Conservation (phyloP, 2,329 filamentous ascomycete genomes). For the Emericellopsis atlantica region DNA sequence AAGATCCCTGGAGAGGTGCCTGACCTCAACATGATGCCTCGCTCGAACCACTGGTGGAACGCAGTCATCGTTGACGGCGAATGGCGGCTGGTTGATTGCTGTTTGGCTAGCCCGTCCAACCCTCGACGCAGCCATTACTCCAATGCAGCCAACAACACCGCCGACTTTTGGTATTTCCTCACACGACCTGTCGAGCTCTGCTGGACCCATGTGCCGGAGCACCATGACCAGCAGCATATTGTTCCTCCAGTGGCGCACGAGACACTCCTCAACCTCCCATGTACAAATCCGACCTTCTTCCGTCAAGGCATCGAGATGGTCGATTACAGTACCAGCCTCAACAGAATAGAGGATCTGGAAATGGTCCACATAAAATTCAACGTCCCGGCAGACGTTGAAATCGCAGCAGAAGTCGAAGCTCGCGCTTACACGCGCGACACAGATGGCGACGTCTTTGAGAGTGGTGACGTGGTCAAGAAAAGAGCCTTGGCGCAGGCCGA, state of each 20-base stretch:
- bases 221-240: constrained; percentile 82
- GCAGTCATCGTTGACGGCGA: constrained; percentile 84
- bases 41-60: constrained; percentile 97
- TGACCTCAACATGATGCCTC: constrained; percentile 71
- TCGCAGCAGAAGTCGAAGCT: constrained; percentile 84
- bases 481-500: constrained; percentile 82
- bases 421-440: constrained; percentile 66
- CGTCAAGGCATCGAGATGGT: constrained; percentile 66
- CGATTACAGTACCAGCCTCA: constrained; percentile 81
- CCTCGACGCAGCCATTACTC: constrained; percentile 71
- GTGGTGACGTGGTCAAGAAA: constrained; percentile 74
- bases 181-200: constrained; percentile 77
- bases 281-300: constrained; percentile 81
- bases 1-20: constrained; percentile 77
- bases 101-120: constrained; percentile 81
- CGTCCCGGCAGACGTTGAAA: constrained; percentile 81
- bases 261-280: constrained; percentile 73
- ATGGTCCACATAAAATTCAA: constrained; percentile 82
- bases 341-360: constrained; percentile 81
- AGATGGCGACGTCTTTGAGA: constrained; percentile 91
- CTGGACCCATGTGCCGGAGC: constrained; percentile 88
- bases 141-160: constrained; percentile 51
- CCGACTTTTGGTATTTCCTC: constrained; percentile 93
- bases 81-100: constrained; percentile 95
- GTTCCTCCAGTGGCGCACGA: constrained; percentile 81